Evolutionary conservation across 1,139 yeast species (phyloP).

Genomic region (Candida buenavistaensis): DNA sequence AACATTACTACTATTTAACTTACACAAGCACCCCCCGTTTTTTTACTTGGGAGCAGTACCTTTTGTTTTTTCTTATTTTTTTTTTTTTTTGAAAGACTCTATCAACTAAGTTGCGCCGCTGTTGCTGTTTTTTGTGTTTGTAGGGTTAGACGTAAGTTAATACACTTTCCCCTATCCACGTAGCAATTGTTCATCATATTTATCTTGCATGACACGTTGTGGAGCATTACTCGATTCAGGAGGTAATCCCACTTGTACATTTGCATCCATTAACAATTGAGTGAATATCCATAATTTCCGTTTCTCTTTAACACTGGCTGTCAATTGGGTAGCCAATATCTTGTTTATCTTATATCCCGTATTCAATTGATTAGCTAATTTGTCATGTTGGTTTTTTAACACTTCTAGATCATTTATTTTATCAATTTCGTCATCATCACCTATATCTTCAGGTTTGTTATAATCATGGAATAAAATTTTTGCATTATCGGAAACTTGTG

Average conservation of each 20-base stretch:
- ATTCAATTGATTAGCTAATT: constrained; percentile 20
- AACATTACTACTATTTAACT: no score
- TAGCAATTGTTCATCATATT: constrained; percentile 31
- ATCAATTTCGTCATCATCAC: constrained; percentile 16
- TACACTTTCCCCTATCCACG: constrained; percentile 7
- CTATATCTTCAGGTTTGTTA: constrained; percentile 5
- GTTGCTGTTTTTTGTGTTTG: no score
- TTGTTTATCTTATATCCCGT: constrained; percentile 54
- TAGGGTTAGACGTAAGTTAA: no score
- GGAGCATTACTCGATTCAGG: constrained; percentile 19
- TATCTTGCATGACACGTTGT: constrained; percentile 29
- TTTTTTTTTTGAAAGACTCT: no score
- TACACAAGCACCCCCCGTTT: no score
- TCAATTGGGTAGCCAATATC: constrained; percentile 44
- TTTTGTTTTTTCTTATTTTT: no score
- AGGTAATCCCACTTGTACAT: constrained; percentile 41
- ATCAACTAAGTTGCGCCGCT: no score
- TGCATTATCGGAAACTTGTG: constrained; percentile 9
- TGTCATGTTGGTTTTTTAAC: constrained; percentile 21
- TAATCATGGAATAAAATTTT: constrained; percentile 9
- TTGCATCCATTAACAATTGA: constrained; percentile 57
- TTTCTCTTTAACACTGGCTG: constrained; percentile 34
- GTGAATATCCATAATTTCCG: constrained; percentile 55
- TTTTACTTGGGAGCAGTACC: no score
- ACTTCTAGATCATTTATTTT: constrained; percentile 19